Percentiles rank a stretch among this genome's conserved stretches.
phyloP scores from a whole-genome alignment of 2,329 filamentous ascomycete genomes.

The Nigrograna mackinnonii region DNA sequence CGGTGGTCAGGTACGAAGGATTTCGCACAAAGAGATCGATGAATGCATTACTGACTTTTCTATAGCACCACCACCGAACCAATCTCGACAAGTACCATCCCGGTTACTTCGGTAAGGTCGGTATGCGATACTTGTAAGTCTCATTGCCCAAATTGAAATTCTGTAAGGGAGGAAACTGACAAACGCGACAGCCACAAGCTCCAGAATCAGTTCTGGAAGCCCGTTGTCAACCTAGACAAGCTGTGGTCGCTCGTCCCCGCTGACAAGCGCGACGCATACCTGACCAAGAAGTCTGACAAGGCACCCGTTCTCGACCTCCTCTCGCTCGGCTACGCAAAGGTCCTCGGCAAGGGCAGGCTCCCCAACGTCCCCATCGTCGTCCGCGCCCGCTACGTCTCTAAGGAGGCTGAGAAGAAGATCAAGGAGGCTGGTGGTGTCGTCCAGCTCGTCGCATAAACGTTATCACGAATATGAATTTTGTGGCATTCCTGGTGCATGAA shows the following conservation, averaged over 20 bases:
- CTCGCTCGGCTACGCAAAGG: constrained; percentile 95
- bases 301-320: constrained; percentile 98
- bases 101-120: constrained; percentile 99
- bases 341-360: constrained; percentile 96
- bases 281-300: constrained; percentile 83
- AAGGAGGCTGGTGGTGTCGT: constrained; percentile 95
- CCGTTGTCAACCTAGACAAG: constrained; percentile 99
- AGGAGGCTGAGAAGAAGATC: constrained; percentile 98
- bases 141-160: no score
- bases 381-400: constrained; percentile 91
- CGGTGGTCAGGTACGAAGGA: constrained; percentile 65
- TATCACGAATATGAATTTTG: no score
- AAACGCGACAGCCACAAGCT: constrained; percentile 91
- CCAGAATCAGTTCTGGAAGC: constrained; percentile 97
- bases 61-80: constrained; percentile 90
- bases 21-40: not conserved
- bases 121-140: constrained; percentile 50
- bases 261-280: constrained; percentile 92
- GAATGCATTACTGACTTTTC: not conserved
- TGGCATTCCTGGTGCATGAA: not conserved
- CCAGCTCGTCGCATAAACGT: constrained; percentile 84
- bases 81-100: constrained; percentile 94
- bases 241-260: constrained; percentile 93
- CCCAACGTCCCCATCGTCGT: constrained; percentile 93
- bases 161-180: no score